A percentile compares a stretch with the other conserved stretches of the same genome.
Conservation (phyloP, 1,139 yeast species). For the Protomyces pachydermus region DNA sequence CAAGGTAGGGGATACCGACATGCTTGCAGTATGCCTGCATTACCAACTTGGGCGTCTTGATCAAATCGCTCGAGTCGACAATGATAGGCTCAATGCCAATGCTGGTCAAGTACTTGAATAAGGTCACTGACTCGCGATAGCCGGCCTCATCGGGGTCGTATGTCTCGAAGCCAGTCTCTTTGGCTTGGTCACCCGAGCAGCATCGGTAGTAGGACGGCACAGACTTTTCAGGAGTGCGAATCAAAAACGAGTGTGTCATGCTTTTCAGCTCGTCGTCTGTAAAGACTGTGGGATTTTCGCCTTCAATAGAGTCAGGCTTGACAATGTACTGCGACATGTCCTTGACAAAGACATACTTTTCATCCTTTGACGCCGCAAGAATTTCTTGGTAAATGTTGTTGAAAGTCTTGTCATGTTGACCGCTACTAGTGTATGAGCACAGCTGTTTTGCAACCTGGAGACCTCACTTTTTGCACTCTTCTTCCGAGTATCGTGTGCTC, state of each 20-base stretch:
- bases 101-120: conserved; percentile 34
- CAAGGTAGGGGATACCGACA: conserved; percentile 34
- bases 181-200: conserved; percentile 36
- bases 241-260: conserved; percentile 35
- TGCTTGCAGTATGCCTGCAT: conserved; percentile 34
- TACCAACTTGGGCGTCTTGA: conserved; percentile 34
- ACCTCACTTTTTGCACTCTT: conserved; percentile 18
- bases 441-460: neutral
- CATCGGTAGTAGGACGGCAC: conserved; percentile 38
- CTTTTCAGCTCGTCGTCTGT: conserved; percentile 32
- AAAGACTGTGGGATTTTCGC: conserved; percentile 26
- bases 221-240: conserved; percentile 37
- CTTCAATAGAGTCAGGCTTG: conserved; percentile 5
- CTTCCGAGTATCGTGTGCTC: conserved; percentile 23
- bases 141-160: conserved; percentile 37
- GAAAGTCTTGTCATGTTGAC: conserved; percentile 4
- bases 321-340: conserved; percentile 26
- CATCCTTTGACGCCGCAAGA: conserved; percentile 5
- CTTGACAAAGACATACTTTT: conserved; percentile 21
- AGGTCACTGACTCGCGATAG: conserved; percentile 36
- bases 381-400: neutral
- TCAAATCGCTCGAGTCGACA: conserved; percentile 36
- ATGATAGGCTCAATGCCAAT: conserved; percentile 33
- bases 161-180: conserved; percentile 36
- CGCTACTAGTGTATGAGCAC: conserved; percentile 1